Evolutionary conservation across 2,329 filamentous ascomycete genomes (phyloP), one percentile per base, ranked within the genome.

Genomic region (Verticillium longisporum): DNA sequence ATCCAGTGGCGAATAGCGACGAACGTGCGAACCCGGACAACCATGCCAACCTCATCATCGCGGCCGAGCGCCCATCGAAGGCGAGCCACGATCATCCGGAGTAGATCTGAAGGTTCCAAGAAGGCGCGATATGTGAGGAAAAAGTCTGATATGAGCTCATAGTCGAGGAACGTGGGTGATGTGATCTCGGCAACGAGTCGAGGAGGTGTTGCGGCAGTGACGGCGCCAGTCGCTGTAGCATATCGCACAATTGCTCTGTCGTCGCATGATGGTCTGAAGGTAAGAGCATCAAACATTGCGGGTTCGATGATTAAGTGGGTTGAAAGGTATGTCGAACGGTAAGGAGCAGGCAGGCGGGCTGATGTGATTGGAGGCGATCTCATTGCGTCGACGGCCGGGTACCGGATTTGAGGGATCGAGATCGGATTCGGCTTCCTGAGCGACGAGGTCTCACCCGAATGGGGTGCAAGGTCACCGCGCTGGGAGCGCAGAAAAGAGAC

Each of bases 1-100:
- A 98, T 93, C 95, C 95, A 99, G 74, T 99, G 95, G 61, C 95
- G 87, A 55, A 98, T 82, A 7, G 95, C 95, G 32, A 97, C 95
- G 77, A 98, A 99, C 0, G 93, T 96, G 53, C 95, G 86, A 15
- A 99, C 96, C 57, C 94, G 87, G n/a, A 97, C 95, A 59, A 99
- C 91, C 71, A 92, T 90, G 45, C 95, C 95, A 61, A 88, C 87
- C 71, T 97, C 92, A 70, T 96, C 91, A 56, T 84, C 79, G 60
- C 91, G 85, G 56, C 84, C 85, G 57, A 97, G 81, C 0, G 95
- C 92, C 95, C 95, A 99, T 66, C 88, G 83, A 59, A 99, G 77
- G 18, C 95, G 86, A 2, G 93, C 89, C 64, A 98, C 83, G 15
- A 99, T 81, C 80, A 97, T 92, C 56, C 88, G 86, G 26, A 97